Evolutionary conservation across 805 yeast species (phyloP).

Genomic region (Wickerhamiella siamensis): DNA sequence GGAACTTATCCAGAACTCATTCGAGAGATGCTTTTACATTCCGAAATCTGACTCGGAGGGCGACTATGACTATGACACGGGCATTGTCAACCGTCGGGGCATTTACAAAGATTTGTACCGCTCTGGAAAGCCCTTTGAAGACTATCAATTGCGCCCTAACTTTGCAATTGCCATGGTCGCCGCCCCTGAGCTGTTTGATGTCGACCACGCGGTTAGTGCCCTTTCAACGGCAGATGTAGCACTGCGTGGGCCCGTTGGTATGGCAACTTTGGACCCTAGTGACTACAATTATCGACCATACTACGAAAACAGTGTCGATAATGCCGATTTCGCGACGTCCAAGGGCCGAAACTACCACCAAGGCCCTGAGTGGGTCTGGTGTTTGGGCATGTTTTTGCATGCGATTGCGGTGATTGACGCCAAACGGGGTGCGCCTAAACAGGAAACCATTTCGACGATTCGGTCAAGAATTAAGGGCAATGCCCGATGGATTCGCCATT

Average conservation of each 20-base stretch:
- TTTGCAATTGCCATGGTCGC: constrained; percentile 87
- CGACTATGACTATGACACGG: constrained; percentile 45
- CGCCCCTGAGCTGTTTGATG: constrained; percentile 80
- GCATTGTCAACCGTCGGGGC: constrained; percentile 74
- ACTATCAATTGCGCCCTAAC: constrained; percentile 84
- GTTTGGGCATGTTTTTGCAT: constrained; percentile 71
- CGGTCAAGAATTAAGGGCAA: constrained; percentile 50
- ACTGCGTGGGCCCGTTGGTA: constrained; percentile 80
- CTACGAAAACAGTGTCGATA: constrained; percentile 68
- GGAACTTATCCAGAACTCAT: constrained; percentile 46
- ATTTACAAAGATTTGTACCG: constrained; percentile 77
- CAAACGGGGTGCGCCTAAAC: constrained; percentile 23
- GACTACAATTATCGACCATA: constrained; percentile 88
- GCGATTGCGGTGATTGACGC: constrained; percentile 50
- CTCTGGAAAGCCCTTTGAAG: constrained; percentile 81
- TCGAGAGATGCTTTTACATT: constrained; percentile 65
- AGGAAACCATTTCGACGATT: constrained; percentile 36
- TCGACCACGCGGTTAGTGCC: constrained; percentile 46
- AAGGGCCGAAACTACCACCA: constrained; percentile 96
- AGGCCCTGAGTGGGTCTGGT: constrained; percentile 99
- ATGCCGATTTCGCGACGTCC: constrained; percentile 76
- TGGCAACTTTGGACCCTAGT: constrained; percentile 82
- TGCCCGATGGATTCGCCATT: constrained; percentile 52
- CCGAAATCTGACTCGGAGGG: constrained; percentile 46
- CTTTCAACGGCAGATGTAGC: constrained; percentile 54